Evolutionary conservation across 2,329 filamentous ascomycete genomes (phyloP).

Genomic region (Pseudocercospora crystallina): DNA sequence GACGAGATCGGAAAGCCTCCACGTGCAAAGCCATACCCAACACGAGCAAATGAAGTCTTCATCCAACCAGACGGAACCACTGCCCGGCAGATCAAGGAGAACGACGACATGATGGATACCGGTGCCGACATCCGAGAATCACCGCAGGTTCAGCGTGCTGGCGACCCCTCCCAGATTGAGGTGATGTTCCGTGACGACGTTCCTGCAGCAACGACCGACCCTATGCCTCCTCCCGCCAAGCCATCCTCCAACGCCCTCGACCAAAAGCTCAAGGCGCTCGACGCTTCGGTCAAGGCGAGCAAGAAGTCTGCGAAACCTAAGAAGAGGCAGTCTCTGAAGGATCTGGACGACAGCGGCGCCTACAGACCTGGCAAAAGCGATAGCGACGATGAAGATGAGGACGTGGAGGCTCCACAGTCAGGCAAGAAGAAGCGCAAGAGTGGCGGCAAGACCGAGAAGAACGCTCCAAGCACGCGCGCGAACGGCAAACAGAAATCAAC

Average conservation of each 20-base stretch:
- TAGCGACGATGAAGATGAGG: constrained; percentile 27
- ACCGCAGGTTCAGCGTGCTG: too few species aligned
- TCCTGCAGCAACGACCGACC: neutral
- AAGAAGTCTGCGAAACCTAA: constrained; percentile 23
- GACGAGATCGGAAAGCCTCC: constrained; percentile 22
- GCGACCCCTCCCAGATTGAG: too few species aligned
- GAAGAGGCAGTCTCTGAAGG: constrained; percentile 19
- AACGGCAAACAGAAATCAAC: constrained; percentile 20
- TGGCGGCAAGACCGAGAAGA: constrained; percentile 17
- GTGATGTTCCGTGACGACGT: too few species aligned
- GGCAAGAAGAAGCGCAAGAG: constrained; percentile 37
- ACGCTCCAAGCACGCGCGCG: constrained; percentile 12
- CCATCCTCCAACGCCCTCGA: constrained; percentile 3
- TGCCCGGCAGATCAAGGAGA: too few species aligned
- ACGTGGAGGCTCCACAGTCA: constrained; percentile 24
- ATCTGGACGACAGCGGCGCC: constrained; percentile 5
- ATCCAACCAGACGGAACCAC: constrained; percentile 1
- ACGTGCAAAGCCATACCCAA: constrained; percentile 21
- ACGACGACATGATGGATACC: neutral
- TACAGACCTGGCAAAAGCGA: constrained; percentile 7
- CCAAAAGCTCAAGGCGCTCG: constrained; percentile 30
- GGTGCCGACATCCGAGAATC: neutral
- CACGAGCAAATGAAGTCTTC: constrained; percentile 27
- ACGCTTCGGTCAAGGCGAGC: constrained; percentile 24
- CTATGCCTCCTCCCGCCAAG: neutral